These are phyloP conservation scores for Aspergillus glaucus DNA, from an alignment of 2,329 filamentous ascomycete genomes.

Conservation along the genomic window DNA sequence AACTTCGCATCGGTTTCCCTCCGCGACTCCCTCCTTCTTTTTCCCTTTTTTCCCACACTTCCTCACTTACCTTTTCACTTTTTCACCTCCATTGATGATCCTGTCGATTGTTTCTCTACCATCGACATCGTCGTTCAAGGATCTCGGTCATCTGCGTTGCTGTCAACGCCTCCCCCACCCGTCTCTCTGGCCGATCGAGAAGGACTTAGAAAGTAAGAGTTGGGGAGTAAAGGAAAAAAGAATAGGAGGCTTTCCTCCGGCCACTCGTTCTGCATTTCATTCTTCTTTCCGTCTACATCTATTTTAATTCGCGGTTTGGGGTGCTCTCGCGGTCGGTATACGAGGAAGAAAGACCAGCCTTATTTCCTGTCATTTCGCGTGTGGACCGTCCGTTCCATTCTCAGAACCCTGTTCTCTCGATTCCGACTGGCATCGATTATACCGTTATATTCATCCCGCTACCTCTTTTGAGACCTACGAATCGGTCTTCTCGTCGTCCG, in stretches of 20 bases:
- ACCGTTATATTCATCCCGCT: neutral
- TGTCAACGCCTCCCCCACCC: conserved; percentile 21
- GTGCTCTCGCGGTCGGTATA: conserved; percentile 1
- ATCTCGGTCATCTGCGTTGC: conserved; percentile 18
- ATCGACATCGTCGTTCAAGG: conserved; percentile 20
- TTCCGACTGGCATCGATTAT: neutral
- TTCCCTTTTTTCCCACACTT: conserved; percentile 11
- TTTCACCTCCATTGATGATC: conserved; percentile 23
- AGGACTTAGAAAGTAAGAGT: conserved; percentile 17
- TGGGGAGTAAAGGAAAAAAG: conserved; percentile 16
- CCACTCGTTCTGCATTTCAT: conserved; percentile 32
- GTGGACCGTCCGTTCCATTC: conserved; percentile 8
- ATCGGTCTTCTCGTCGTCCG: conserved; percentile 4
- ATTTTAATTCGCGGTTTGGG: conserved; percentile 2
- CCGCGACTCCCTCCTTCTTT: conserved; percentile 8
- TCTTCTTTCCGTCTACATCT: conserved; percentile 20
- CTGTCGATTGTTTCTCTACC: conserved; percentile 14
- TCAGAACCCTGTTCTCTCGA: neutral
- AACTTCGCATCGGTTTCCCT: conserved; percentile 1
- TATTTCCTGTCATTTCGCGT: conserved; percentile 10
- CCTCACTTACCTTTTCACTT: neutral
- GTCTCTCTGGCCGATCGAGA: conserved; percentile 25
- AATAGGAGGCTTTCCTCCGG: conserved; percentile 39
- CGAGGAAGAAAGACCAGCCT: conserved; percentile 1
- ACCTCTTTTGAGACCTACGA: neutral